Percentiles rank a stretch among this genome's conserved stretches.
phyloP scores from a whole-genome alignment of 2,329 filamentous ascomycete species.

The Raffaelea arxii region DNA sequence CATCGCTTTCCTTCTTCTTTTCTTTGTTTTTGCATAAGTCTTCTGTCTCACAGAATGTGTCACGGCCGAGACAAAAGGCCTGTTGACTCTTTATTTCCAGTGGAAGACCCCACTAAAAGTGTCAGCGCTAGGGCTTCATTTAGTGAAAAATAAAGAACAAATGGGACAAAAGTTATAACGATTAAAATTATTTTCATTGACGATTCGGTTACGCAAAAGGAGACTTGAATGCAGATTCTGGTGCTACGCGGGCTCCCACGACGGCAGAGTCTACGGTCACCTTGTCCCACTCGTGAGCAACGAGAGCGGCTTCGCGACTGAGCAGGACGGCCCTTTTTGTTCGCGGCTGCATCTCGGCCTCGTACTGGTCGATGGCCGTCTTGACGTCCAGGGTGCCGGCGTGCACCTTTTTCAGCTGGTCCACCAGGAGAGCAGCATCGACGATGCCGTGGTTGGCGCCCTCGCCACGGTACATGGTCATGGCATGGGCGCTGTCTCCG shows the following conservation, averaged over 20 bases:
- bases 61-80: no score
- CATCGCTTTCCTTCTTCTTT: no score
- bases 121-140: no score
- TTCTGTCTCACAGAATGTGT: no score
- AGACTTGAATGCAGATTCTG: neutral
- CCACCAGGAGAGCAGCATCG: constrained; percentile 23
- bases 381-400: neutral
- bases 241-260: neutral
- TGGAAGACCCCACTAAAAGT: no score
- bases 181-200: no score
- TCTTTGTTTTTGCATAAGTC: no score
- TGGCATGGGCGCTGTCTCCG: constrained; percentile 48
- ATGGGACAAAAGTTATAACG: no score
- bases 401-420: constrained; percentile 6
- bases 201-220: neutral
- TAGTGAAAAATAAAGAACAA: no score
- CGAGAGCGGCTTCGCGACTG: constrained; percentile 7
- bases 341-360: constrained; percentile 7
- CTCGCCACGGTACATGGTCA: constrained; percentile 43
- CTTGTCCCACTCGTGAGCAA: constrained; percentile 7
- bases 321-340: constrained; percentile 4
- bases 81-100: no score
- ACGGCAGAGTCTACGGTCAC: constrained; percentile 7
- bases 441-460: constrained; percentile 29
- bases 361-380: constrained; percentile 5